Conservation (phyloP, 2,329 filamentous ascomycete species). For the Orbilia blumenaviensis region DNA sequence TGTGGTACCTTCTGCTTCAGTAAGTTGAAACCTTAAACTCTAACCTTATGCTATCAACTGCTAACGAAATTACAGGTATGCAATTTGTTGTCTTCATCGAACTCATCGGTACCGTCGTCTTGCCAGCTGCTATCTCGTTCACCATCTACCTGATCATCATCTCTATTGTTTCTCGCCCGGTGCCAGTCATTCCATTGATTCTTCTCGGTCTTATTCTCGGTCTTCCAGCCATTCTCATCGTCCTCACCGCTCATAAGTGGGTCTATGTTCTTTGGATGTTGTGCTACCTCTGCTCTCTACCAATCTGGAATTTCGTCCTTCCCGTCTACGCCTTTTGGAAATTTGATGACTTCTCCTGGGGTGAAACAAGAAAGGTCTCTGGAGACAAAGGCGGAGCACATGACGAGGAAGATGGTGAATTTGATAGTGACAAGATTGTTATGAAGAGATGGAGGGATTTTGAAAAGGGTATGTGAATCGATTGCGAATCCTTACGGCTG, state of each 20-base stretch:
- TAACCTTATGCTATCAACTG: not conserved
- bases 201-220: conserved; percentile 90
- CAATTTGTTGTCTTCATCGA: conserved; percentile 98
- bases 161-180: conserved; percentile 56
- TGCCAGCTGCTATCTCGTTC: conserved; percentile 95
- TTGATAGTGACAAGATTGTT: conserved; percentile 97
- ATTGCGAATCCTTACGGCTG: not conserved
- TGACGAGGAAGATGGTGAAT: conserved; percentile 85
- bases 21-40: conserved; percentile 49
- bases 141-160: conserved; percentile 81
- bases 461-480: conserved; percentile 71
- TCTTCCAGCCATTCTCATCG: conserved; percentile 88
- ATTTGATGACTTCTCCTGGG: conserved; percentile 99
- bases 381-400: conserved; percentile 66
- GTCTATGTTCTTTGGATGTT: conserved; percentile 96
- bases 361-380: conserved; percentile 93
- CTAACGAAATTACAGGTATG: conserved; percentile 67
- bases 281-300: conserved; percentile 90
- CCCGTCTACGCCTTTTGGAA: conserved; percentile 98
- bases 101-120: conserved; percentile 88
- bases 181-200: conserved; percentile 80
- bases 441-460: conserved; percentile 99
- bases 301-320: conserved; percentile 96
- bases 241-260: conserved; percentile 90
- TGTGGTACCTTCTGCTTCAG: conserved; percentile 99